These are phyloP conservation scores for Raffaelea ambrosiae DNA, from an alignment of 2,329 filamentous ascomycete species.

Conservation along the genomic window DNA sequence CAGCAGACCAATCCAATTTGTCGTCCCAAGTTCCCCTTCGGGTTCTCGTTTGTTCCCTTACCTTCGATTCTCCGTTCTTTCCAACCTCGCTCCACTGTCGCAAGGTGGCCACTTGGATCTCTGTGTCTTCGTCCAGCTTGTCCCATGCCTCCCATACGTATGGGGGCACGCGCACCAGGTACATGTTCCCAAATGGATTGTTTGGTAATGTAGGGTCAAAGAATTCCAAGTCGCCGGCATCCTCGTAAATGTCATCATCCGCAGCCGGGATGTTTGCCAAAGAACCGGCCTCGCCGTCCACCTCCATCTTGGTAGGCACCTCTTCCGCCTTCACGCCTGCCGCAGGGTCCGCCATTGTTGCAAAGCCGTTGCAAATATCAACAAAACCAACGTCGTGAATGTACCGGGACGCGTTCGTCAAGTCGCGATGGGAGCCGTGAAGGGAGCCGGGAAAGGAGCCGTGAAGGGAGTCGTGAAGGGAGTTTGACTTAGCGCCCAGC, in stretches of 20 bases:
- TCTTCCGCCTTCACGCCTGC: slow-evolving; percentile 11
- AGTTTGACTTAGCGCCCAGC: too few relatives aligned
- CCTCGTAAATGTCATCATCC: slow-evolving; percentile 60
- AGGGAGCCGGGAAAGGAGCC: too few relatives aligned
- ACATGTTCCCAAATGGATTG: slow-evolving; percentile 40
- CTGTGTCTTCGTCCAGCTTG: slow-evolving; percentile 67
- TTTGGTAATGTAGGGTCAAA: slow-evolving; percentile 22
- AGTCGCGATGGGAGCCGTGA: too few relatives aligned
- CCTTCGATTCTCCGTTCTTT: slow-evolving; percentile 41
- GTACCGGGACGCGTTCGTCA: too few relatives aligned
- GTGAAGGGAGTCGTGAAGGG: too few relatives aligned
- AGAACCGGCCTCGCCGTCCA: slow-evolving; percentile 15
- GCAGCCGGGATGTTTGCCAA: slow-evolving; percentile 19
- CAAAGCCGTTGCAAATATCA: background rate
- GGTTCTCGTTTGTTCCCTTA: background rate
- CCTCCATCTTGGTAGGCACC: slow-evolving; percentile 34
- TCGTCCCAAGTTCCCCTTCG: too few relatives aligned
- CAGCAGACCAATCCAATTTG: background rate
- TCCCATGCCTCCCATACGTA: slow-evolving; percentile 76
- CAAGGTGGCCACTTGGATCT: slow-evolving; percentile 73
- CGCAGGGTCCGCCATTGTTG: slow-evolving; percentile 8
- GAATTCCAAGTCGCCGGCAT: slow-evolving; percentile 57
- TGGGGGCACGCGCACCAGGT: slow-evolving; percentile 70
- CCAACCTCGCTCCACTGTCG: slow-evolving; percentile 47
- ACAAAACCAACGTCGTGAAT: too few relatives aligned